These are phyloP conservation scores for Citrullus colocynthis DNA, from an alignment of 306 rosid genomes.

Conservation along the genomic window DNA sequence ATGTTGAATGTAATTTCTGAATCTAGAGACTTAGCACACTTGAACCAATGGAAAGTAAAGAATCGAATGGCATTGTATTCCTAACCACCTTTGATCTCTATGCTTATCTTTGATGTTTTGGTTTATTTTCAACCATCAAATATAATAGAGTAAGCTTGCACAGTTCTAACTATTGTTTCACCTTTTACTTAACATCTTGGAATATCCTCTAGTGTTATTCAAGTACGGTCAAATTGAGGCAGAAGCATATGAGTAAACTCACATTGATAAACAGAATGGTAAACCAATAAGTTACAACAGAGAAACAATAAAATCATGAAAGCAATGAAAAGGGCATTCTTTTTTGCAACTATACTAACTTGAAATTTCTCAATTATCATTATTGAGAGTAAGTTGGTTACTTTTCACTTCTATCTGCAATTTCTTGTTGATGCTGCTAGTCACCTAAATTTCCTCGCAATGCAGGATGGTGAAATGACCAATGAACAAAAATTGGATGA, in stretches of 20 bases:
- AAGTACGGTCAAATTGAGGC: neutral
- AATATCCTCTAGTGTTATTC: neutral
- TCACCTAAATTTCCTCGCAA: conserved; percentile 7
- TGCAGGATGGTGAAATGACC: conserved; percentile 80
- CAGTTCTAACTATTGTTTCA: neutral
- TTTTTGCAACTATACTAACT: neutral
- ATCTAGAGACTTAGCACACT: neutral
- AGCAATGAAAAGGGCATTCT: neutral
- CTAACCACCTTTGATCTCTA: neutral
- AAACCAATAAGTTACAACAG: neutral
- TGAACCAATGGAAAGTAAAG: neutral
- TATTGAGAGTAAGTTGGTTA: neutral
- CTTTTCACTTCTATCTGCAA: neutral
- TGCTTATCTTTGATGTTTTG: neutral
- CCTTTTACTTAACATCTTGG: neutral
- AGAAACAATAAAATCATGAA: neutral
- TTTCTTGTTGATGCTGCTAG: neutral
- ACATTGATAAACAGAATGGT: neutral
- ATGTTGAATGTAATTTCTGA: neutral
- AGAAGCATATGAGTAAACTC: neutral
- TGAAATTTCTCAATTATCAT: neutral
- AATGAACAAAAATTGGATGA: conserved; percentile 67
- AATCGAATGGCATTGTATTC: neutral
- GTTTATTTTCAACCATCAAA: neutral
- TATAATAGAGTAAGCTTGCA: neutral